Base-by-base conservation (phyloP, 2,329 filamentous ascomycete genomes). In the Leptosphaerulina australis region DNA sequence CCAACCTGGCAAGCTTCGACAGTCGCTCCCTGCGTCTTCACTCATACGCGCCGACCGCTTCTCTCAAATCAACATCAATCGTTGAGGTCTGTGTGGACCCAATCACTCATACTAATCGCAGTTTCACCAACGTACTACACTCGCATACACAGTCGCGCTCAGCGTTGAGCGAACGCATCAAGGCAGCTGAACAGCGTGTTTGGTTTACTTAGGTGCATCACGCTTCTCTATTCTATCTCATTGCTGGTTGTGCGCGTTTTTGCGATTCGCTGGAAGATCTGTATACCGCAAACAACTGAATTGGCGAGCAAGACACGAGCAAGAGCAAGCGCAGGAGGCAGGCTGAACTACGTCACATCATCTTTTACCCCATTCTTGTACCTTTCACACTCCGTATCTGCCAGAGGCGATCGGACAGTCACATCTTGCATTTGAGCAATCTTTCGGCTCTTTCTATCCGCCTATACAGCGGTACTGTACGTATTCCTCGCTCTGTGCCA, bases 401-500 rank as follows among this genome's bases (percentile, higher is more conserved):
- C 68, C 69, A 72, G 69, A 62, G 69, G 69, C 69, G 68, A 71
- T 72, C 69, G 68, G 69, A 67, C 43, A 64, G 57, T 56, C 56
- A 49, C 55, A 37, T 66, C 55, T 67, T 61, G 61, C 63, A 44
- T 61, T 64, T 67, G 58, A 68, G 60, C 68, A 60, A 52, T 64
- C 66, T 64, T 67, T 64, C 59, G 59, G 68, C 64, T 56, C 58
- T 62, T 63, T 60, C 67, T 62, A 59, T 48, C 57, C 64, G 59
- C 62, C 55, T 59, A 53, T 55, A 54, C 56, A 64, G 69, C 59
- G 69, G 66, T 63, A 69, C 60, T 73, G 70, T 73, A 73, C 70
- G 70, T 73, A 73, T 71, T 70, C 68, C 68, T 70, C 61, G 63
- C 51, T 51, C 41, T 63, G 58, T 59, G 65, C 62, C 59, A 45